Base-by-base conservation (phyloP, 306 rosid genomes). In the Hippophae gyantsensis region DNA sequence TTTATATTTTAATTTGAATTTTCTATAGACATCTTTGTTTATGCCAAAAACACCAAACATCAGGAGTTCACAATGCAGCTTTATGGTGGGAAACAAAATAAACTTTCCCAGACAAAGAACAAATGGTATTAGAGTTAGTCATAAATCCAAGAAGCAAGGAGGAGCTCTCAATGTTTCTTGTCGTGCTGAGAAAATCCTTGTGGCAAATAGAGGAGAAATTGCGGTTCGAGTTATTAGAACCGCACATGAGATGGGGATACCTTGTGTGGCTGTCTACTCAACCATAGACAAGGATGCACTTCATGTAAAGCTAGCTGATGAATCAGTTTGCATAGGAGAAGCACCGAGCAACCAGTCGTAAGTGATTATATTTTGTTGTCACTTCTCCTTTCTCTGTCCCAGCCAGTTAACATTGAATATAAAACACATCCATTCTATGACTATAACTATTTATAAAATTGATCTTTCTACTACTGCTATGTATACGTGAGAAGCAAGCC, bases 181-280 rank as follows among this genome's bases (percentile, higher is more conserved):
- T 72, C 68, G 53, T 1, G 78, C 71, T 0, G 86, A 88, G 0
- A 93, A 93, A 79, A 93, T 93, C 59, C 76, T 93, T 42, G 78
- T 93, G 26, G 97, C 97, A 1, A 93, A 93, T 41, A 75, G 99
- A 81, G 99, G 99, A 45, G 97, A 93, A 65, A 92, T 92, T 68
- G 97, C 99, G 1, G 99, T 92, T 75, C 99, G 96, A 13, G 70
- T 92, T 48, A 92, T 88, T 63, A 81, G 99, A 47, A 92, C 97
- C 18, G 96, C 97, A 45, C 97, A 88, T 77, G 99, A 93, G 66
- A 53, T 93, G 82, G 99, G 99, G 48, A 93, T 92, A 13, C 99
- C 99, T 12, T 93, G 97, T 74, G 95, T 93, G 60, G 97, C 97
- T 68, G 99, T 92, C 56, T 92, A 92, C 84, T 92, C 99, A 26